Percentiles rank a stretch among this genome's conserved stretches.
Evolutionary conservation across 139 green algal species (phyloP).

Genomic region (Yamagishiella unicocca): DNA sequence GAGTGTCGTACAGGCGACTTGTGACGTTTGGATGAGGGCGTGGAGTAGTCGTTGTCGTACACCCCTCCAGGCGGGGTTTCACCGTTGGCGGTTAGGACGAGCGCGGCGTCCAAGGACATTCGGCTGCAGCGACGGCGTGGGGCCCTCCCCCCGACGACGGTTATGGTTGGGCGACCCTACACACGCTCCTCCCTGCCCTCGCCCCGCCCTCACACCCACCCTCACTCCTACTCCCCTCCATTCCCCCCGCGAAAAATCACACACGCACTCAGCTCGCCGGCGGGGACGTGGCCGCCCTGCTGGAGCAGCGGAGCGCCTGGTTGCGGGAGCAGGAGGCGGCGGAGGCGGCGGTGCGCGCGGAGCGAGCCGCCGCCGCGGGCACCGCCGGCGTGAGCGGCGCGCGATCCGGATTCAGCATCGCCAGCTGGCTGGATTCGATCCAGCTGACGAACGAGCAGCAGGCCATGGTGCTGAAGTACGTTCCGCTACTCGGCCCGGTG

Average conservation of each 20-base stretch:
- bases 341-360: background rate
- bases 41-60: no score
- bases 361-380: background rate
- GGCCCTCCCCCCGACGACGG: no score
- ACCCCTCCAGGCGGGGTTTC: no score
- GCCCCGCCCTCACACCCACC: no score
- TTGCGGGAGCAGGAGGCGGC: background rate
- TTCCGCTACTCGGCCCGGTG: conserved; percentile 69
- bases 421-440: conserved; percentile 43
- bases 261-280: background rate
- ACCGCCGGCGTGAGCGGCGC: background rate
- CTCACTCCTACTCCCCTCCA: background rate
- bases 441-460: conserved; percentile 61
- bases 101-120: no score
- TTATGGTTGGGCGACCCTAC: no score
- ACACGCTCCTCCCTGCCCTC: no score
- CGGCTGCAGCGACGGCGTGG: no score
- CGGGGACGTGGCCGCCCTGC: background rate
- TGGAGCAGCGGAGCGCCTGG: background rate
- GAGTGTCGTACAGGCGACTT: no score
- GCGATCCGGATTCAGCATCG: background rate
- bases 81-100: no score
- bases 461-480: conserved; percentile 62
- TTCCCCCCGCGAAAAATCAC: background rate
- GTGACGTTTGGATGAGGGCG: no score